phyloP scores from a whole-genome alignment of 208 protist species.

The Lotmaria passim region DNA sequence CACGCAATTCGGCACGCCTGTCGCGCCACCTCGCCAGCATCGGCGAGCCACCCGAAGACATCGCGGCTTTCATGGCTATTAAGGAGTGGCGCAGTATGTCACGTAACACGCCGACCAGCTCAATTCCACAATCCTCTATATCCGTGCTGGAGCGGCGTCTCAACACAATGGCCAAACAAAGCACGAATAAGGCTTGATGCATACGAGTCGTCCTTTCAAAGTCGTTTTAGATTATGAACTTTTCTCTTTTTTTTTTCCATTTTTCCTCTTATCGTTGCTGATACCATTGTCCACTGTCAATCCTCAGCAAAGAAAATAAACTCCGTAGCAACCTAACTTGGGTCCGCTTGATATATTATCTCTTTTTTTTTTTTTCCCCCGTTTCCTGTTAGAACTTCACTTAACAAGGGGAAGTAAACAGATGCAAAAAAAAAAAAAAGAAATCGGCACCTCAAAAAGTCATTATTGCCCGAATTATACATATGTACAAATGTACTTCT shows the following conservation, averaged over 20 bases:
- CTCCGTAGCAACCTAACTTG: too few relatives aligned
- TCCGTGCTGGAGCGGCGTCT: background rate
- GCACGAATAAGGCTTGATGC: background rate
- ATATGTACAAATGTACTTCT: too few relatives aligned
- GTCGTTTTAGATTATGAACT: background rate
- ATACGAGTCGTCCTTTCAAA: background rate
- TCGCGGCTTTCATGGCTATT: conserved; percentile 11
- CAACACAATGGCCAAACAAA: background rate
- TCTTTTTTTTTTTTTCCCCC: too few relatives aligned
- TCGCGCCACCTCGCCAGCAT: conserved; percentile 21
- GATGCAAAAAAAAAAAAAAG: too few relatives aligned
- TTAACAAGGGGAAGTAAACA: too few relatives aligned
- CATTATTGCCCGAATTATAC: too few relatives aligned
- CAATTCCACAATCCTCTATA: background rate
- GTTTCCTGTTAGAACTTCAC: too few relatives aligned
- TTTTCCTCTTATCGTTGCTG: background rate
- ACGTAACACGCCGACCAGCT: background rate
- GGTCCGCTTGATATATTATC: too few relatives aligned
- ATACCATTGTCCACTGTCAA: background rate
- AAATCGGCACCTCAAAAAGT: too few relatives aligned
- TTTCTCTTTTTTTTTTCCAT: conserved; percentile 8
- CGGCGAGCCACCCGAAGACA: conserved; percentile 13
- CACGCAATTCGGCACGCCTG: conserved; percentile 16
- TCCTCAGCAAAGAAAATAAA: too few relatives aligned
- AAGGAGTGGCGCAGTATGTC: conserved; percentile 3